Percentiles rank a stretch among this genome's conserved stretches.
These are phyloP conservation scores for Lentinula novae-zelandiae DNA, from an alignment of 1,284 basidiomycete species.

Conservation along the genomic window DNA sequence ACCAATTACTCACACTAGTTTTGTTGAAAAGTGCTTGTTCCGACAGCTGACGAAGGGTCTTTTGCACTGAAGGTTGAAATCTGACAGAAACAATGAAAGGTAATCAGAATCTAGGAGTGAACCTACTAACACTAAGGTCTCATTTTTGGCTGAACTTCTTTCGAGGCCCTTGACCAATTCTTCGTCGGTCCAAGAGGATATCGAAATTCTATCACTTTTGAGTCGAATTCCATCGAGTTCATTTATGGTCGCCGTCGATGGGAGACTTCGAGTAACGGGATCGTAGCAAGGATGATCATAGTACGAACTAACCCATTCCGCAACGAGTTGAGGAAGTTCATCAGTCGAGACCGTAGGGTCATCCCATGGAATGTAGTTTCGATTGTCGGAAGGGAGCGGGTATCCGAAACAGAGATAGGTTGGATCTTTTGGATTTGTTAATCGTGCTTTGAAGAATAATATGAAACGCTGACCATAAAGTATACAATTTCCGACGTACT, in stretches of 20 bases:
- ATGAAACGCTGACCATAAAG: conserved; percentile 23
- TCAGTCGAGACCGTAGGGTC: conserved; percentile 19
- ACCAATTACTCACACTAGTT: conserved; percentile 16
- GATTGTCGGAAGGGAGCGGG: conserved; percentile 13
- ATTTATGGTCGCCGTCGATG: background rate
- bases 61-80: conserved; percentile 17
- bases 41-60: conserved; percentile 10
- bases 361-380: conserved; percentile 18
- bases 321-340: conserved; percentile 21
- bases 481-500: conserved; percentile 26
- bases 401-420: conserved; percentile 25
- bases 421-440: conserved; percentile 23
- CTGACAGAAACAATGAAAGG: conserved; percentile 9
- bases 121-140: conserved; percentile 20
- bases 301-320: conserved; percentile 26
- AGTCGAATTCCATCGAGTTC: conserved; percentile 8
- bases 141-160: conserved; percentile 17
- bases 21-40: conserved; percentile 24
- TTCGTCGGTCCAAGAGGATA: conserved; percentile 21
- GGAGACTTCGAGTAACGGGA: background rate
- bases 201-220: conserved; percentile 12
- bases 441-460: background rate
- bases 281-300: conserved; percentile 19
- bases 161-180: conserved; percentile 20
- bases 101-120: too few relatives aligned